A percentile compares a stretch with the other conserved stretches of the same genome.
Evolutionary conservation across 257 asterid genomes (phyloP).

Genomic region (Vinca minor): DNA sequence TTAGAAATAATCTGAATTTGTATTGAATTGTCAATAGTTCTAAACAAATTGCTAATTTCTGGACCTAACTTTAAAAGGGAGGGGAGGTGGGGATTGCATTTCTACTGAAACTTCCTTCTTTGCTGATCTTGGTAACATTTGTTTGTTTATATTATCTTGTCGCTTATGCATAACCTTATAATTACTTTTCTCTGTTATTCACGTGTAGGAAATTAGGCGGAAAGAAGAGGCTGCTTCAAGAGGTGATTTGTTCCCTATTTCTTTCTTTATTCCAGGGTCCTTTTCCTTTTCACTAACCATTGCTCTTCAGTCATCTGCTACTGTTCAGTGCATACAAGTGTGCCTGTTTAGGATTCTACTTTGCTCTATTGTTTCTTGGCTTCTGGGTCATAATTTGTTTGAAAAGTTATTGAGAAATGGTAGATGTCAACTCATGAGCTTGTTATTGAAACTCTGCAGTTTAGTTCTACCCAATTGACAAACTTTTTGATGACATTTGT

Average conservation of each 20-base stretch:
- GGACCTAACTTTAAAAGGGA: neutral
- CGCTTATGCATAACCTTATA: neutral
- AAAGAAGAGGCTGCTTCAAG: slow-evolving; percentile 80
- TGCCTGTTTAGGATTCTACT: neutral
- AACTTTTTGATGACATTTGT: neutral
- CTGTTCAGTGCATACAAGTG: neutral
- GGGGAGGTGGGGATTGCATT: neutral
- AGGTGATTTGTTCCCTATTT: slow-evolving; percentile 40
- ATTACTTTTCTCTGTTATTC: neutral
- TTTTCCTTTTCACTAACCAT: no score
- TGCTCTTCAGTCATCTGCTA: neutral
- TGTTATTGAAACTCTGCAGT: neutral
- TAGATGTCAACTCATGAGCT: neutral
- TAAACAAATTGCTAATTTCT: neutral
- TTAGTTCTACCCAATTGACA: neutral
- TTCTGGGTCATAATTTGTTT: neutral
- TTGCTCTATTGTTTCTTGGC: neutral
- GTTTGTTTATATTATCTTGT: neutral
- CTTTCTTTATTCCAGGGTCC: neutral
- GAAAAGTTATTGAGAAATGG: neutral
- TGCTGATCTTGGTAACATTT: neutral
- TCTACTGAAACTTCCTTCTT: neutral
- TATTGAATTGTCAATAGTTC: neutral
- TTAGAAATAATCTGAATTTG: neutral
- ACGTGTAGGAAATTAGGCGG: slow-evolving; percentile 56